Base-by-base conservation (phyloP, 768 basidiomycete genomes). In the Daedaleopsis nitida region DNA sequence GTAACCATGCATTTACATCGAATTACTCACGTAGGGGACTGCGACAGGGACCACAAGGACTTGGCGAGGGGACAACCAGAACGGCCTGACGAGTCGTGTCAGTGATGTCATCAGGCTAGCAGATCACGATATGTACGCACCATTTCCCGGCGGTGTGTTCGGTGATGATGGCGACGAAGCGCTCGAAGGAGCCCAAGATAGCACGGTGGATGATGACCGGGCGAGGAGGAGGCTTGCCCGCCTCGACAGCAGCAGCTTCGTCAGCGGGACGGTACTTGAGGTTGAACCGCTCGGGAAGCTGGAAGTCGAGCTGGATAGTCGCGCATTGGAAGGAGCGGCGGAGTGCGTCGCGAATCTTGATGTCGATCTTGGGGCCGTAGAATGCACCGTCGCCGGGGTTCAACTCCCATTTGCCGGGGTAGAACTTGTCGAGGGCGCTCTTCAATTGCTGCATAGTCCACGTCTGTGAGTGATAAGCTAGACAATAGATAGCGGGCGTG, bases 201-300 rank as follows among this genome's bases (percentile, higher is more conserved):
- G 97, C 96, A 63, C 97, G 91, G 75, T 98, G 97, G 66, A 99
- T 97, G 80, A 99, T 98, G 69, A 98, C 97, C 13, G 97, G 97
- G 47, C 94, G 79, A 51, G 86, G 80, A 7, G 83, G 82, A 0
- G 82, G 80, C 66, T 78, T 82, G 56, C 61, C 61, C 52, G 61
- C 56, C 67, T 80, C 81, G 9, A 78, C 72, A 65, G 77, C 80
- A n/a, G 83, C 80, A 37, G 85, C 81, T 55, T 89, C 89, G 60
- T 90, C 90, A 24, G 88, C 82, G 1, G 87, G 82, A 42, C 94
- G 91, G 78, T 94, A 98, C 71, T 90, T 90, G 66, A 98, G 83
- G 74, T 97, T 91, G 83, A 98, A 98, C 44, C 94, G 89, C 69
- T 97, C 89, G 11, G 97, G 97, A 1, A 99, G 85, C 75, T 99